Conservation (phyloP, 768 basidiomycete genomes). For the Termitomyces eurrhizus region DNA sequence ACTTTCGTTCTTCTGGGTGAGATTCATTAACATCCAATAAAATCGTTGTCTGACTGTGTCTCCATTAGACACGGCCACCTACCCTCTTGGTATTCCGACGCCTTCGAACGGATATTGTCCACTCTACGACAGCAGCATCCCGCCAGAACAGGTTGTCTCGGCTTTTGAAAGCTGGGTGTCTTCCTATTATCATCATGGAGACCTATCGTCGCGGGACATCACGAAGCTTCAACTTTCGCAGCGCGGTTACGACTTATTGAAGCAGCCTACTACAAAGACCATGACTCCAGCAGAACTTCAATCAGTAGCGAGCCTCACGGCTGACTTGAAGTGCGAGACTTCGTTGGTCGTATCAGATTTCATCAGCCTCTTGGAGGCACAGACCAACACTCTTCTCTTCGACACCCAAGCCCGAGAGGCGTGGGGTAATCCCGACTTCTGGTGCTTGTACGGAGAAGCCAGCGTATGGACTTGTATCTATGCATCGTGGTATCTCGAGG, state of each 20-base stretch:
- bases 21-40: background rate
- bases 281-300: conserved; percentile 7
- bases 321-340: conserved; percentile 1
- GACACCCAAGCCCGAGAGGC: background rate
- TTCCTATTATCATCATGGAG: conserved; percentile 5
- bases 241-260: background rate
- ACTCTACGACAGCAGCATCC: conserved; percentile 2
- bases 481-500: conserved; percentile 7
- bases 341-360: background rate
- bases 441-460: conserved; percentile 6
- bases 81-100: conserved; percentile 4
- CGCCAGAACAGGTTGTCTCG: background rate
- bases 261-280: background rate
- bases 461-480: conserved; percentile 3
- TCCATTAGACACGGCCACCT: conserved; percentile 2
- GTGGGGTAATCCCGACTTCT: conserved; percentile 1
- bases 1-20: conserved; percentile 19
- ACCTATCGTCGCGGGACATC: conserved; percentile 3
- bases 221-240: background rate
- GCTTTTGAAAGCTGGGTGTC: conserved; percentile 8
- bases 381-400: background rate
- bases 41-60: background rate
- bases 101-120: conserved; percentile 1
- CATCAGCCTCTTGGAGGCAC: background rate
- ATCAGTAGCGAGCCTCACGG: background rate